phyloP scores from a whole-genome alignment of 176 grass and related monocot genomes.

The Phoenix roebelenii region DNA sequence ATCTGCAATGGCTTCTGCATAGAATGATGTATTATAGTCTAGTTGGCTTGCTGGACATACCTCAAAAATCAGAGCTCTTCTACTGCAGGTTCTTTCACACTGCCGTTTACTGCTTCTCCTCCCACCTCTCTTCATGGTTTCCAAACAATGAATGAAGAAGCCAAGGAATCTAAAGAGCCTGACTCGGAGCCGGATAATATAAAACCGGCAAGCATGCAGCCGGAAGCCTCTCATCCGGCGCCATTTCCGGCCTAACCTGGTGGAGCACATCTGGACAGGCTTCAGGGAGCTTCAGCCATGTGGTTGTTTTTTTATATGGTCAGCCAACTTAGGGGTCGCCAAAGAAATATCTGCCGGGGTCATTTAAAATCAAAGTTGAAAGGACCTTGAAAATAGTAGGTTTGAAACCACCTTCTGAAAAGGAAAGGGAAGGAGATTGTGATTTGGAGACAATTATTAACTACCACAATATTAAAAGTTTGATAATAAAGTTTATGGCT shows the following conservation, averaged over 20 bases:
- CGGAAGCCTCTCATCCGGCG: background rate
- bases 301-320: no score
- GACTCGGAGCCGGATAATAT: background rate
- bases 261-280: background rate
- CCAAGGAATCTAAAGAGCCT: background rate
- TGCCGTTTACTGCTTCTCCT: background rate
- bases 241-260: background rate
- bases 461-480: no score
- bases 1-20: constrained; percentile 53
- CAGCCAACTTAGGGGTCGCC: no score
- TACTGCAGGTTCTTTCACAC: constrained; percentile 1
- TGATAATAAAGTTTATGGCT: no score
- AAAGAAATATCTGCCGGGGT: no score
- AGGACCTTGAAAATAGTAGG: no score
- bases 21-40: constrained; percentile 12
- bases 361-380: no score
- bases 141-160: background rate
- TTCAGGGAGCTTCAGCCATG: no score
- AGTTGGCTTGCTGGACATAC: no score
- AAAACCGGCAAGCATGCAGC: background rate
- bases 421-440: no score
- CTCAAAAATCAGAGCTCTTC: constrained; percentile 7
- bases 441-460: no score
- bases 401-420: no score
- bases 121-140: background rate